Conservation (phyloP, 768 basidiomycete species). For the Pholiota molesta region DNA sequence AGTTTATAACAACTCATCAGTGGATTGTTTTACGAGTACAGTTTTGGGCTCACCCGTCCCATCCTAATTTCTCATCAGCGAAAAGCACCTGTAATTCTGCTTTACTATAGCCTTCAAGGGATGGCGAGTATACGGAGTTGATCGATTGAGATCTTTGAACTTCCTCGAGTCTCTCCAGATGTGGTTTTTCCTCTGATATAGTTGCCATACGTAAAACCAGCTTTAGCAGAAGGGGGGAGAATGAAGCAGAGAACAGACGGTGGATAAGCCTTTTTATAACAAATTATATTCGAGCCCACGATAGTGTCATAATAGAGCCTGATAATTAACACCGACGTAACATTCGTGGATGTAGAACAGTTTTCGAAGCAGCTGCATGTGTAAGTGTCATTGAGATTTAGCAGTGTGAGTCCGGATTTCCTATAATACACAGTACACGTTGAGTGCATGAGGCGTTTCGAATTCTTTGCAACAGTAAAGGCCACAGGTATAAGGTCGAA, state of each 20-base stretch:
- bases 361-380: too few relatives aligned
- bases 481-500: too few relatives aligned
- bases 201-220: background rate
- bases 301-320: too few relatives aligned
- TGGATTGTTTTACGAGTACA: too few relatives aligned
- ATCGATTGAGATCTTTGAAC: background rate
- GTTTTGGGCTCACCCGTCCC: conserved; percentile 1
- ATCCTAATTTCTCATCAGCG: conserved; percentile 8
- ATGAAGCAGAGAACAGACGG: too few relatives aligned
- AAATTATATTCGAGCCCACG: too few relatives aligned
- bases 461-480: background rate
- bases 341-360: too few relatives aligned
- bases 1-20: too few relatives aligned
- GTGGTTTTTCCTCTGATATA: background rate
- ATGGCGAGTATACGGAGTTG: background rate
- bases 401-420: background rate
- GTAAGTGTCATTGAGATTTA: background rate
- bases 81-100: background rate
- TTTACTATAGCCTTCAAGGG: background rate
- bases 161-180: background rate
- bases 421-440: background rate
- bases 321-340: too few relatives aligned
- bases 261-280: too few relatives aligned
- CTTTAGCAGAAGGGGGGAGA: too few relatives aligned
- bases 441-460: background rate